phyloP scores from a whole-genome alignment of 495 filamentous ascomycete genomes.

The Hyphodiscus hymeniophilus region DNA sequence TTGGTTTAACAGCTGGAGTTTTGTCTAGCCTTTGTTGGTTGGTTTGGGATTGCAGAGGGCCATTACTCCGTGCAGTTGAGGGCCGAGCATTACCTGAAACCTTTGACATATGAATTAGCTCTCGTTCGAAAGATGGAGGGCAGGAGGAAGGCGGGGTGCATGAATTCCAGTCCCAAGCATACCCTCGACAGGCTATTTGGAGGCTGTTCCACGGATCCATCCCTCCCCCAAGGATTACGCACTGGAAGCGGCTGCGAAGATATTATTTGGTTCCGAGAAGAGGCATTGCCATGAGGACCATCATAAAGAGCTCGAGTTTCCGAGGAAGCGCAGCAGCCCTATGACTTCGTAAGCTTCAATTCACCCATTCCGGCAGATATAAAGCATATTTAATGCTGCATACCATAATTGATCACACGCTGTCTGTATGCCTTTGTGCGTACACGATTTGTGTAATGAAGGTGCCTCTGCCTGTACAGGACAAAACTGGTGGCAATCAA shows the following conservation, averaged over 20 bases:
- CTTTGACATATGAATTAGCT: too few species aligned
- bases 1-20: too few species aligned
- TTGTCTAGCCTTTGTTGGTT: too few species aligned
- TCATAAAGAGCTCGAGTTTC: conserved; percentile 20
- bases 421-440: conserved; percentile 1
- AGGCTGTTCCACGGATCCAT: too few species aligned
- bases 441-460: not conserved
- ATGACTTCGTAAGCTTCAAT: not conserved
- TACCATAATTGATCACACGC: conserved; percentile 11
- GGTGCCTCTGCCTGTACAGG: not conserved
- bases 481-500: too few species aligned
- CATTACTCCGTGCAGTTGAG: too few species aligned
- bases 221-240: too few species aligned
- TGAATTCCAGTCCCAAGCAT: too few species aligned
- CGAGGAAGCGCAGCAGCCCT: conserved; percentile 21
- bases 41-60: too few species aligned
- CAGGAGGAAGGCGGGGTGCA: conserved; percentile 9
- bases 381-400: not conserved
- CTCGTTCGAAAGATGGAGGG: conserved; percentile 7
- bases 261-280: conserved; percentile 15
- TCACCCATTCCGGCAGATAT: not conserved
- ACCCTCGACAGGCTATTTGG: too few species aligned
- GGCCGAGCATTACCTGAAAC: too few species aligned
- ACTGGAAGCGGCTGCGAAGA: conserved; percentile 17
- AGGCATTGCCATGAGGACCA: conserved; percentile 10